Base-by-base conservation (phyloP, 164 flowering plant species). In the Sedum album region DNA sequence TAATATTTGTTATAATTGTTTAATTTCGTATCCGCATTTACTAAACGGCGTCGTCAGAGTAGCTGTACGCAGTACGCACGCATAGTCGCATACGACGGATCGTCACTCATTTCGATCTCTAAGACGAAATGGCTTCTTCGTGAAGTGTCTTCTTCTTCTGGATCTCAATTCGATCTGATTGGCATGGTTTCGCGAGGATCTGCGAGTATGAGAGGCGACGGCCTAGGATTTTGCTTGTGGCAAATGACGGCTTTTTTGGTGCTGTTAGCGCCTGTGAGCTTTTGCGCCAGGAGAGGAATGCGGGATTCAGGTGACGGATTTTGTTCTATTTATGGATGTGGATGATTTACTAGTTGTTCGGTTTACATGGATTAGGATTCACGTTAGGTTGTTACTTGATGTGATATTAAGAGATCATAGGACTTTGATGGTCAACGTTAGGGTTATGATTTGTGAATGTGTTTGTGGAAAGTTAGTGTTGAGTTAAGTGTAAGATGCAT, bases 21-120 rank as follows among this genome's bases (percentile, higher is more conserved):
- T n/a, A n/a, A n/a, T n/a, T n/a, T n/a, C n/a, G n/a, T n/a, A n/a
- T n/a, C n/a, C n/a, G n/a, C n/a, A n/a, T n/a, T n/a, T n/a, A n/a
- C n/a, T n/a, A n/a, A n/a, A n/a, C n/a, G n/a, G n/a, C n/a, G n/a
- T n/a, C n/a, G n/a, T n/a, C n/a, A n/a, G 48, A 35, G 7, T 44
- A 14, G 17, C 4, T 4, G 48, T 44, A 17, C 48, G 48, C 38
- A 44, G 48, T 44, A 44, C 46, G 15, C 46, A 41, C 15, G 15
- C 46, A 14, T 13, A 41, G 14, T 2, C 25, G 31, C 33, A 11
- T 28, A 26, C 33, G 31, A 10, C 33, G 62, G 61, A 57, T 57
- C 62, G 62, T 57, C 62, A 13, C 62, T 10, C 14, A 30, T 57
- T 57, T 57, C 30, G 62, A 57, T 57, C 33, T 57, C 62, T 2